Percentiles rank a stretch among this genome's conserved stretches.
phyloP scores from a whole-genome alignment of 2,329 filamentous ascomycete species.

The Penicillium sp. region DNA sequence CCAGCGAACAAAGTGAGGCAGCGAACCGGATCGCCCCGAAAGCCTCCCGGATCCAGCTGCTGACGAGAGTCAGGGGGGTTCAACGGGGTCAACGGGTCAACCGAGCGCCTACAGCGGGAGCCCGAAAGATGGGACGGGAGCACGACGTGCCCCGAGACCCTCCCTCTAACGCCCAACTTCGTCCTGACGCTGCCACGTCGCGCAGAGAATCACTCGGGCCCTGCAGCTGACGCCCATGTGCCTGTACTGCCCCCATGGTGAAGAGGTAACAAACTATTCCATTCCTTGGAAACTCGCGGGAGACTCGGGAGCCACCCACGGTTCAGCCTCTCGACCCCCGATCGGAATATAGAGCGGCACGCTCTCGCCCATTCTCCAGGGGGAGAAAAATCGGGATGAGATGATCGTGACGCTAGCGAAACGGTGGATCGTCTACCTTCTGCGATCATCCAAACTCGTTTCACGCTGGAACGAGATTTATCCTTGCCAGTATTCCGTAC shows the following conservation, averaged over 20 bases:
- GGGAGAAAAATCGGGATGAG: background rate
- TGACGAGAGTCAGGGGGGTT: background rate
- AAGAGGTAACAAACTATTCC: background rate
- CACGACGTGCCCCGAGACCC: background rate
- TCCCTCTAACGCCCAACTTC: background rate
- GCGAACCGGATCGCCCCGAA: constrained; percentile 36
- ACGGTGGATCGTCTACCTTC: constrained; percentile 2
- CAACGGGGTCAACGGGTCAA: background rate
- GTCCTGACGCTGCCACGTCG: constrained; percentile 24
- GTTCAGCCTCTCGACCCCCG: background rate
- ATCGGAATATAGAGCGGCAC: background rate
- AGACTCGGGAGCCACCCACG: constrained; percentile 6
- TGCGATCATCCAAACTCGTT: background rate
- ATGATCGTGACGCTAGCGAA: constrained; percentile 8
- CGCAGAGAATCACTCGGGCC: constrained; percentile 16
- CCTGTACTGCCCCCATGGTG: background rate
- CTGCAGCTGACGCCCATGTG: constrained; percentile 17
- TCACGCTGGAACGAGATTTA: background rate
- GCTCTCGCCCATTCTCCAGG: constrained; percentile 4
- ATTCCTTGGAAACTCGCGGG: background rate
- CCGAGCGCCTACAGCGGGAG: constrained; percentile 22
- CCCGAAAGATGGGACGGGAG: background rate
- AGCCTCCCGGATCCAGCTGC: constrained; percentile 15
- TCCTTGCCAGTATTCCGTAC: background rate
- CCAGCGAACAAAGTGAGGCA: constrained; percentile 35